Base-by-base conservation (phyloP, 2,329 filamentous ascomycete species). In the Aspergillus phoenicis region DNA sequence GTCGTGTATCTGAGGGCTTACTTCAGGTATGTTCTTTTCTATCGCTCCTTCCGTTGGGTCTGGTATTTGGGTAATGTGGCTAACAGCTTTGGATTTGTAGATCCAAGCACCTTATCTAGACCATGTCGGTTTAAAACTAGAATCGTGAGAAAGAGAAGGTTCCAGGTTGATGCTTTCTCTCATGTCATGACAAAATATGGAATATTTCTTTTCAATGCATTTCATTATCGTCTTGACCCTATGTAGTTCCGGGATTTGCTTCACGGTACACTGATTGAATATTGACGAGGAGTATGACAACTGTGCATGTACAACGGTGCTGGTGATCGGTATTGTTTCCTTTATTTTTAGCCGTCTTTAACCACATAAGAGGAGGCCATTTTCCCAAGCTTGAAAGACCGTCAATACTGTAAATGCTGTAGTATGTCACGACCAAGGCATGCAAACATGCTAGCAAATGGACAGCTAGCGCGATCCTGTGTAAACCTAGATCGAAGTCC, bases 1-100 rank as follows among this genome's bases (percentile, higher is more conserved):
- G 91, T 99, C 74, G 88, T 99, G 75, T 99, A 99, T 80, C 84
- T 99, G 80, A 86, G 95, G 77, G 93, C 94, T 66, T 99, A 99
- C 84, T 99, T 99, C 85, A 88, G 93, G 84, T 91, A 77, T 73
- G 78, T 76, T 33, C 26, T 52, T 28, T 58, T 30, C 33, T 15
- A 36, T 36, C 11, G 22, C 26, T 49, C 24, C 38, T 39, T 20
- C 20, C 20, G 20, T 20, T 20, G 20, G 1, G 13, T 55, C 15
- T 24, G 10, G 33, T 13, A n/a, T 28, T 17, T 26, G 13, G 26
- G n/a, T 24, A 11, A 3, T 7, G 17, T 61, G 24, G 49, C 62
- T 61, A 28, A 57, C 56, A 17, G 8, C 5, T 15, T 51, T 13
- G 33, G 33, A 36, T 60, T 5, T 68, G 6, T 45, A 88, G 85